phyloP scores from a whole-genome alignment of 495 filamentous ascomycete species.

The Neurospora intermedia region DNA sequence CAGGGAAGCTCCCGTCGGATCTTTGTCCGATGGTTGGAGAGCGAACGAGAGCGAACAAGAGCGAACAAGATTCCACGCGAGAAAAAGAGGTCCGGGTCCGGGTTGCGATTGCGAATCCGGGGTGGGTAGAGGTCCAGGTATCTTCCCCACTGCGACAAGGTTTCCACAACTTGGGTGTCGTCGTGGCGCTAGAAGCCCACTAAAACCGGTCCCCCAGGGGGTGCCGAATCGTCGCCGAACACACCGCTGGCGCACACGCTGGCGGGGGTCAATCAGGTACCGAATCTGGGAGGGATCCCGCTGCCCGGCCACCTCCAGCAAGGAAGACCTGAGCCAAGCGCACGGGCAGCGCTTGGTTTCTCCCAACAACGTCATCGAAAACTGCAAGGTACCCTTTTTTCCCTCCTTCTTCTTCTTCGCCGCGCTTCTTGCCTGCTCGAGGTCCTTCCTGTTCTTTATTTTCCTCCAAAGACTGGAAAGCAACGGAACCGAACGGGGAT shows the following conservation, averaged over 20 bases:
- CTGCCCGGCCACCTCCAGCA: not conserved
- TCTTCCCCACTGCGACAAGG: not conserved
- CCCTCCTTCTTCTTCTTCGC: not conserved
- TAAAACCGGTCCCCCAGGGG: not conserved
- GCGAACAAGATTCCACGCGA: not conserved
- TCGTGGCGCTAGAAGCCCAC: not conserved
- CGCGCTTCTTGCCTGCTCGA: not conserved
- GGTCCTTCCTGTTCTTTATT: not conserved
- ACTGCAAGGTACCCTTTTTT: not conserved
- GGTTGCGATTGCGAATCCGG: not conserved
- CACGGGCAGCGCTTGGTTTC: not conserved
- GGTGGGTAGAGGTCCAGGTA: too few relatives aligned
- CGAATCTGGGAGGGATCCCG: not conserved
- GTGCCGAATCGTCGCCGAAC: not conserved
- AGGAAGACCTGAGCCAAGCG: not conserved
- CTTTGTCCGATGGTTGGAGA: not conserved
- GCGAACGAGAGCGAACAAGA: not conserved
- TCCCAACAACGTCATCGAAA: not conserved
- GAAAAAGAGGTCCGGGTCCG: not conserved
- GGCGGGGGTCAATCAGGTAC: not conserved
- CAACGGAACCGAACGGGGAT: not conserved
- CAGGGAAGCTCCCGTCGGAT: not conserved
- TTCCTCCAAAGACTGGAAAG: not conserved
- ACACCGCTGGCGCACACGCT: not conserved
- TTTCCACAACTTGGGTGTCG: too few relatives aligned